Percentiles rank a stretch among this genome's conserved stretches.
Conservation (phyloP, 2,329 filamentous ascomycete species). For the Ceratocystis alfenasii region DNA sequence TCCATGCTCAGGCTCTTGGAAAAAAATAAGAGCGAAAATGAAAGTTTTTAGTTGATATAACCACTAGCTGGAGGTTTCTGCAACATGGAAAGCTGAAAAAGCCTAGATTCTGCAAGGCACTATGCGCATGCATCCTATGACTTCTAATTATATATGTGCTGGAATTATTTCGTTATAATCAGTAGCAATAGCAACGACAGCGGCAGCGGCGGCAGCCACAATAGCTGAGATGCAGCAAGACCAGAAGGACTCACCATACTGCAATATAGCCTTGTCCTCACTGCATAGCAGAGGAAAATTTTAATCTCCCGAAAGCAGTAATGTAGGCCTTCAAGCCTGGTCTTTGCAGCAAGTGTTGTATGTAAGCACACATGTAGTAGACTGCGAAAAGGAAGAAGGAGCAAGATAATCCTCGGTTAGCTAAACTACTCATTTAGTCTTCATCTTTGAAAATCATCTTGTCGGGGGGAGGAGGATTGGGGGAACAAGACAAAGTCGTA, state of each 20-base stretch:
- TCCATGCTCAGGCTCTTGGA: not conserved
- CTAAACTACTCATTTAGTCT: too few relatives aligned
- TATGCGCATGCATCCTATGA: slow-evolving; percentile 6
- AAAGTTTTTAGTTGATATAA: not conserved
- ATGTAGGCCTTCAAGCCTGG: not conserved
- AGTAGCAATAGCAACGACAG: not conserved
- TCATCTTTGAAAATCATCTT: too few relatives aligned
- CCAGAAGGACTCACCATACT: not conserved
- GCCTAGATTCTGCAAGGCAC: slow-evolving; percentile 12
- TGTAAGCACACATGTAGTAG: not conserved
- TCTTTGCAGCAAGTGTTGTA: not conserved
- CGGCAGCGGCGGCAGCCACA: not conserved
- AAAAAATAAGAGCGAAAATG: not conserved
- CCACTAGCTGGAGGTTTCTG: not conserved
- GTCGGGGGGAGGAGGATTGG: too few relatives aligned
- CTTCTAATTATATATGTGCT: not conserved
- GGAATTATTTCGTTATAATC: not conserved
- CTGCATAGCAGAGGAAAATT: not conserved
- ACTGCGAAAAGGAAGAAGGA: not conserved
- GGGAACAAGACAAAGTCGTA: too few relatives aligned
- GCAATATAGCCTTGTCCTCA: not conserved
- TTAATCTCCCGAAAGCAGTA: not conserved
- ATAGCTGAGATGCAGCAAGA: not conserved
- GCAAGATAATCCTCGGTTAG: not conserved
- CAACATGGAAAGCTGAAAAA: not conserved